Evolutionary conservation across 805 yeast species (phyloP), one percentile per base, ranked within the genome.

Genomic region (Myxozyma neotropica): DNA sequence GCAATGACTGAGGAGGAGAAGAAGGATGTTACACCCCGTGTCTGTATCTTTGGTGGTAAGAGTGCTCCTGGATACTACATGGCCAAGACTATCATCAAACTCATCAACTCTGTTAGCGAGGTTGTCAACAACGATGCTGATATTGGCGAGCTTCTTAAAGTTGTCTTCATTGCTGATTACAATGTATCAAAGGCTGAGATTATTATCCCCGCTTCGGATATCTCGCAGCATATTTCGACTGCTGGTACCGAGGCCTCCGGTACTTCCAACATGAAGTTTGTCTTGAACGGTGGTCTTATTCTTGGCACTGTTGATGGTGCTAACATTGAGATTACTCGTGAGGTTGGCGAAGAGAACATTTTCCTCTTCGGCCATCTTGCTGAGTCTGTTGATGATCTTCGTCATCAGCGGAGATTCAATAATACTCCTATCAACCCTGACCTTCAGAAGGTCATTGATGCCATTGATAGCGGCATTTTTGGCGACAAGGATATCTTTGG

Each of bases 221-320:
- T 91, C 69, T 87, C 94, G 48, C 94, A 91, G 77, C 97, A 91
- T 76, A 91, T 91, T 67, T 91, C 97, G 13, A 91, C 97, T 44
- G 97, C 97, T 7, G 97, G 97, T 68, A 91, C 97, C 29, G 97
- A 91, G 73, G 97, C 96, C 23, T 87, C 95, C 0, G 97, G 97
- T 71, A 91, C 97, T 35, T 88, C 96, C 36, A 91, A 91, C 78
- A 91, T 91, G 97, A 91, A 91, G 77, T 91, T 91, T 72, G 96
- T 90, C 24, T 78, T 91, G 75, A 91, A 90, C 71, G 97, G 97
- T 75, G 97, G 97, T 52, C 81, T 91, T 65, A 88, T 91, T 68
- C 86, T 91, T 65, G 97, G 97, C 73, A 92, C 97, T 12, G 96
- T 91, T 66, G 97, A 91, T 72, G 97, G 97, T 71, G 97, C 97